Conservation (phyloP, 2,329 filamentous ascomycete species). For the Sclerotinia borealis region DNA sequence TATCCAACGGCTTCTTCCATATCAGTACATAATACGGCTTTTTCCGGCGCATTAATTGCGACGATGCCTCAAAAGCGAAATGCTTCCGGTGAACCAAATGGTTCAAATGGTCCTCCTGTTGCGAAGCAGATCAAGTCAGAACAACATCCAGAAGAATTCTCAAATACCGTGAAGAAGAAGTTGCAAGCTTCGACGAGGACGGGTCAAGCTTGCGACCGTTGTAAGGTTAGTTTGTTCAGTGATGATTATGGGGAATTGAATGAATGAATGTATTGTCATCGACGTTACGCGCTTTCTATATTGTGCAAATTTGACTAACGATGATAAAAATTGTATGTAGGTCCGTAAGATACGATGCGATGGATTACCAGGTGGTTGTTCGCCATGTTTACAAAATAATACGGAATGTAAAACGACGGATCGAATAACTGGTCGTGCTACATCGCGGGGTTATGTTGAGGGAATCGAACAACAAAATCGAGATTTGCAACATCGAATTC, state of each 20-base stretch:
- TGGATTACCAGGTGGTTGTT: constrained; percentile 72
- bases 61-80: constrained; percentile 28
- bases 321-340: constrained; percentile 36
- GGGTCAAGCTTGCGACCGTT: constrained; percentile 82
- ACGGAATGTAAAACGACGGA: constrained; percentile 78
- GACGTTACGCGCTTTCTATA: neutral
- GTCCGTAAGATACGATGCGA: constrained; percentile 86
- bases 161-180: constrained; percentile 44
- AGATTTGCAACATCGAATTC: constrained; percentile 60
- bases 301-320: neutral
- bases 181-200: constrained; percentile 54
- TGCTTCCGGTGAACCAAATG: constrained; percentile 16
- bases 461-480: constrained; percentile 66
- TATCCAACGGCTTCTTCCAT: constrained; percentile 25
- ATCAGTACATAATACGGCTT: constrained; percentile 13
- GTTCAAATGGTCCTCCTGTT: constrained; percentile 18
- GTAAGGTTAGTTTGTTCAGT: constrained; percentile 74
- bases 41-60: constrained; percentile 7
- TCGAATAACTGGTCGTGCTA: constrained; percentile 75
- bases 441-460: constrained; percentile 71
- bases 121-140: constrained; percentile 27
- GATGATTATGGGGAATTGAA: no score
- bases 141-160: constrained; percentile 31
- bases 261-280: neutral
- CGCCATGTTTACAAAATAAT: constrained; percentile 70